Evolutionary conservation across 225 moss, liverwort and hornwort genomes (phyloP).

Genomic region (Pseudoscleropodium purum): DNA sequence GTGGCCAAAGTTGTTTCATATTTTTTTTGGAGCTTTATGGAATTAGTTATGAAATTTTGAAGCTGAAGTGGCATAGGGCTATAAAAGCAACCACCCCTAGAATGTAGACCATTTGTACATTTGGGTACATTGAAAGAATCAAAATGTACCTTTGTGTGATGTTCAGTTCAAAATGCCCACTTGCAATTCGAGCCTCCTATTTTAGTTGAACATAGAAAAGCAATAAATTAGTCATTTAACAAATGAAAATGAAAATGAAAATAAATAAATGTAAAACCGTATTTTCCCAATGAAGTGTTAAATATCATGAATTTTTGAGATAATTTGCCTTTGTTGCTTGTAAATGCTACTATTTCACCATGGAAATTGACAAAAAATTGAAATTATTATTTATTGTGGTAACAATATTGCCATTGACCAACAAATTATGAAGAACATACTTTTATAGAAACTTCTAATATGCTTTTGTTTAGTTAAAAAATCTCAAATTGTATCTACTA

Average conservation of each 20-base stretch:
- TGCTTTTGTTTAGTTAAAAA: neutral
- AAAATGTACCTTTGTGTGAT: too few species aligned
- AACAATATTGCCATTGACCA: neutral
- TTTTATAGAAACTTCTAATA: neutral
- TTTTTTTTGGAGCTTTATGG: too few species aligned
- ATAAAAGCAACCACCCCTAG: too few species aligned
- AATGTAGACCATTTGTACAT: too few species aligned
- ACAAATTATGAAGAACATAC: too few species aligned
- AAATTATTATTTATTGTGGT: neutral
- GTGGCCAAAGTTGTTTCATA: too few species aligned
- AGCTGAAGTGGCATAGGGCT: too few species aligned
- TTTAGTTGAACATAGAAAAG: rapidly evolving
- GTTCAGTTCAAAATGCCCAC: too few species aligned
- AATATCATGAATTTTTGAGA: neutral
- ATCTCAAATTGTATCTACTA: neutral
- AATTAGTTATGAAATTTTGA: too few species aligned
- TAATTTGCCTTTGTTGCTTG: neutral
- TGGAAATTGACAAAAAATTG: neutral
- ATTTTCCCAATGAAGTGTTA: too few species aligned
- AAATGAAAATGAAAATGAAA: neutral
- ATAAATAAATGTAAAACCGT: neutral
- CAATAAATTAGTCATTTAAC: neutral
- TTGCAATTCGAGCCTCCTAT: too few species aligned
- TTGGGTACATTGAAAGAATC: too few species aligned
- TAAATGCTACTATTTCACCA: neutral